phyloP scores from a whole-genome alignment of 495 filamentous ascomycete species.

The Copromyces sp. region DNA sequence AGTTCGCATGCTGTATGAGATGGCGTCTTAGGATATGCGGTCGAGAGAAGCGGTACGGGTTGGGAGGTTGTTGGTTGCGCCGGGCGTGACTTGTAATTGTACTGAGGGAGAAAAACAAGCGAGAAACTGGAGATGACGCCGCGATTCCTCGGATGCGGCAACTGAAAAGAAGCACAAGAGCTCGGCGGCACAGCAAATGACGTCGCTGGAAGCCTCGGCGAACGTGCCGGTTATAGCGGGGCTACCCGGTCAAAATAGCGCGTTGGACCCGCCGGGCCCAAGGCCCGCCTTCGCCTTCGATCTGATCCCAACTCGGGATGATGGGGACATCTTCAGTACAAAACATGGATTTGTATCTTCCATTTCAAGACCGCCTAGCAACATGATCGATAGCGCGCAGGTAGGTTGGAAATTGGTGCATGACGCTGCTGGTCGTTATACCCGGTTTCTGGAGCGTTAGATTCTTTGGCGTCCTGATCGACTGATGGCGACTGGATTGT shows the following conservation, averaged over 20 bases:
- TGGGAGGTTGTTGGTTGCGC: neutral
- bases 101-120: neutral
- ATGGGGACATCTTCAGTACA: too few relatives aligned
- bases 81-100: neutral
- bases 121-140: neutral
- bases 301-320: too few relatives aligned
- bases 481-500: neutral
- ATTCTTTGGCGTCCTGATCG: neutral
- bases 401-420: neutral
- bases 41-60: neutral
- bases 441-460: neutral
- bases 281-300: neutral
- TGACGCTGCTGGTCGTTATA: neutral
- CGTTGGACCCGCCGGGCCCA: neutral
- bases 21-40: neutral
- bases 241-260: neutral
- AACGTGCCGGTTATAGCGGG: neutral
- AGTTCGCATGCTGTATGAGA: constrained; percentile 7
- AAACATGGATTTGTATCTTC: too few relatives aligned
- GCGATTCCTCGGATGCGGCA: neutral
- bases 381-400: neutral
- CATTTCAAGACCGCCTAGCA: neutral
- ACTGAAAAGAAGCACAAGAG: neutral
- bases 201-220: neutral
- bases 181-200: neutral